Base-by-base conservation (phyloP, 805 yeast genomes). In the Starmerella stellata region DNA sequence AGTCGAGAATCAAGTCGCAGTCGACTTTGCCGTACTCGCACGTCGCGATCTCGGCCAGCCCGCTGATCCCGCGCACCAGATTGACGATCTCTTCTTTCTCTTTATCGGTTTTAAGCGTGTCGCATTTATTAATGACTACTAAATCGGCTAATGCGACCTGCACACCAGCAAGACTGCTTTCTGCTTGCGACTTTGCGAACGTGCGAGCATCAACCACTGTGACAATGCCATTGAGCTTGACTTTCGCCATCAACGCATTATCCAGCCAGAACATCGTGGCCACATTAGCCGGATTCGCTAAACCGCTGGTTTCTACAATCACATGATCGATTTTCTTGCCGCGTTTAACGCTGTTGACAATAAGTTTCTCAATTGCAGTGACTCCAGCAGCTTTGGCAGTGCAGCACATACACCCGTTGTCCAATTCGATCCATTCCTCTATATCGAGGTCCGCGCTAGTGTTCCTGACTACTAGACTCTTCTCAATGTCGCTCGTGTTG, bases 211-310 rank as follows among this genome's bases (percentile, higher is more conserved):
- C 96, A 31, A 90, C 62, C 2, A 87, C 95, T 0, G 95, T 78
- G 13, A 90, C 69, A 4, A 87, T 81, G 0, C 94, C 94, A 57
- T 87, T 96, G 24, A 90, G 75, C 54, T 80, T 79, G 2, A 90
- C 82, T 47, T 74, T 75, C 3, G 93, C 75, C 14, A 75, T 68
- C 41, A 90, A 63, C 0, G 85, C 95, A 19, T 80, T 87, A 55
- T 90, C 98, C 23, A 85, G 66, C 98, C 98, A 90, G 58, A 90
- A 90, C 95, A 87, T 87, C 46, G 75, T 72, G 4, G 95, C 95
- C 21, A 90, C 82, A 0, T 96, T 96, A 0, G 85, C 95, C 0
- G 98, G 98, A 53, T 90, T 96, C 0, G 98, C 98, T 14, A 90
- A 68, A 0, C 98, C 98, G 0, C 94, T 82, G 0, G 98, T 90